Percentiles rank a stretch among this genome's conserved stretches.
Conservation (phyloP, 305 asterid species). For the Rubia peregrina region DNA sequence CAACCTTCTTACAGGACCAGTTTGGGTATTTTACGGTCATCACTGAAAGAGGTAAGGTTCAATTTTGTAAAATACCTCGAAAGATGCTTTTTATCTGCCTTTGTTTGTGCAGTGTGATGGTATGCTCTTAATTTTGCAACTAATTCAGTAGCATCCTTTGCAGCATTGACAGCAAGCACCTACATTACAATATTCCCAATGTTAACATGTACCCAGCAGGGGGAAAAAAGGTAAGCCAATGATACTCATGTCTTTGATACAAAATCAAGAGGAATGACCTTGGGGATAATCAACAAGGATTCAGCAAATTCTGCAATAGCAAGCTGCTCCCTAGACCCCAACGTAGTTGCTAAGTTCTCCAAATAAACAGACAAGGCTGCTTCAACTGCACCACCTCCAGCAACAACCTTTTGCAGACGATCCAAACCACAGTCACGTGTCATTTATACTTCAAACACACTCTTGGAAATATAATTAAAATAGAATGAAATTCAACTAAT, state of each 20-base stretch:
- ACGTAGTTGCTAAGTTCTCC: constrained; percentile 88
- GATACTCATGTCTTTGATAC: constrained; percentile 2
- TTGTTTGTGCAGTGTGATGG: constrained; percentile 90
- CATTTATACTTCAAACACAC: not conserved
- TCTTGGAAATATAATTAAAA: not conserved
- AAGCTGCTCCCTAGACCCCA: constrained; percentile 94
- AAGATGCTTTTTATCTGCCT: constrained; percentile 84
- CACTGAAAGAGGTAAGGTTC: not conserved
- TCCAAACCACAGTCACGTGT: not conserved
- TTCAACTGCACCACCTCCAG: constrained; percentile 99
- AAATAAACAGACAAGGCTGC: constrained; percentile 89
- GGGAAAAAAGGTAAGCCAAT: not conserved
- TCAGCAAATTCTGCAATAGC: constrained; percentile 97
- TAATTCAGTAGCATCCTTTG: constrained; percentile 94
- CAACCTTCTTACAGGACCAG: not conserved
- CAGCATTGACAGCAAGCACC: constrained; percentile 99
- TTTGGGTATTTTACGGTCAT: no score
- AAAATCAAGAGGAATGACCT: constrained; percentile 38
- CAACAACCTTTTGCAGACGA: constrained; percentile 56
- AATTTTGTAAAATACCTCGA: constrained; percentile 47
- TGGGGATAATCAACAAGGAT: constrained; percentile 78
- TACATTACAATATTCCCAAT: constrained; percentile 23
- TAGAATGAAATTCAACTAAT: not conserved
- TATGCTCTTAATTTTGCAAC: constrained; percentile 82
- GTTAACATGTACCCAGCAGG: not conserved